Percentiles rank a stretch among this genome's conserved stretches.
phyloP scores from a whole-genome alignment of 352 stramenopile genomes.

The Pythium biforme region DNA sequence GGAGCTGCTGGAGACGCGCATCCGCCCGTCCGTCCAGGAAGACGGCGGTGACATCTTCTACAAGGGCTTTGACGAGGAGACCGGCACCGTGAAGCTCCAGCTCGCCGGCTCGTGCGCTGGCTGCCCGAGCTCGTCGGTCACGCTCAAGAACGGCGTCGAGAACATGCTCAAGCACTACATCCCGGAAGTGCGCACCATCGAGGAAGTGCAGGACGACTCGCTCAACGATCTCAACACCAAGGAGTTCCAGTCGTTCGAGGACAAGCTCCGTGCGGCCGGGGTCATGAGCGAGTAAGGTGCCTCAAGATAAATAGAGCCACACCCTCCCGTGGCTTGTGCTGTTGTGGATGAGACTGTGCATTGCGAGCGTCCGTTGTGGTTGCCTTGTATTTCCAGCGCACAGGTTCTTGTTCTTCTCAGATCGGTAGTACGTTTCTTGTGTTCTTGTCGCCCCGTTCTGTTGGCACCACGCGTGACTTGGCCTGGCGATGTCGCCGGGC shows the following conservation, averaged over 20 bases:
- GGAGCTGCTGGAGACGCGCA: slow-evolving; percentile 98
- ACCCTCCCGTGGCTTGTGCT: not conserved
- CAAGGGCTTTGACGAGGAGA: slow-evolving; percentile 94
- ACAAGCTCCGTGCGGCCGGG: slow-evolving; percentile 76
- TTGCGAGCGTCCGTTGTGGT: too few relatives aligned
- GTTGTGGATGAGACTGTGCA: not conserved
- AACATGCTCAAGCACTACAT: slow-evolving; percentile 99
- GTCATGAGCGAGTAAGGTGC: slow-evolving; percentile 71
- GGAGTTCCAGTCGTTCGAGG: slow-evolving; percentile 82
- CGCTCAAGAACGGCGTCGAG: slow-evolving; percentile 99
- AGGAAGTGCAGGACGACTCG: slow-evolving; percentile 79
- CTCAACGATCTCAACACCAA: slow-evolving; percentile 76
- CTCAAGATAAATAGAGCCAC: slow-evolving; percentile 1
- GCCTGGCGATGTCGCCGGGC: not conserved
- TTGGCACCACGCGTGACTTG: too few relatives aligned
- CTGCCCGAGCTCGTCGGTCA: slow-evolving; percentile 97
- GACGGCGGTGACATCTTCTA: slow-evolving; percentile 99
- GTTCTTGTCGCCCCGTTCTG: too few relatives aligned
- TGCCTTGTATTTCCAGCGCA: too few relatives aligned
- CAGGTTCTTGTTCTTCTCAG: too few relatives aligned
- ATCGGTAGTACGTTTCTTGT: too few relatives aligned
- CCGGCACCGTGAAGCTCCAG: slow-evolving; percentile 88
- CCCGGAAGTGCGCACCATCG: slow-evolving; percentile 92
- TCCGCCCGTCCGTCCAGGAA: slow-evolving; percentile 98
- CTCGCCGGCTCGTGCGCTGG: slow-evolving; percentile 96